Base-by-base conservation (phyloP, 139 green algal genomes). In the Haematococcus sp. region DNA sequence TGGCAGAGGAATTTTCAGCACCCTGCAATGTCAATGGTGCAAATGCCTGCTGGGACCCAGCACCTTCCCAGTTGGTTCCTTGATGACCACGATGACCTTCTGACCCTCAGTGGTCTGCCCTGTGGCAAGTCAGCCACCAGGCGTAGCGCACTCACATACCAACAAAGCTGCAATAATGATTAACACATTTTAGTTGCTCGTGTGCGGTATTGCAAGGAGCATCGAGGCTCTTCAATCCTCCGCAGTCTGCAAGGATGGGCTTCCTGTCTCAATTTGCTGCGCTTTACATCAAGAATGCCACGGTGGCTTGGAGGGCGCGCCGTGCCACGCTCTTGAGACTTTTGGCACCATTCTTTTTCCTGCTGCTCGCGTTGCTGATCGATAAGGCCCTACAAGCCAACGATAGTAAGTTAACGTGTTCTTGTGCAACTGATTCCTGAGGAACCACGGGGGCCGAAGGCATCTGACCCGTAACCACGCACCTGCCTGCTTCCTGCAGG, bases 291-390 rank as follows among this genome's bases (percentile, higher is more conserved):
- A 63, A 64, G 20, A 63, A 73, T 63, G 84, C 70, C 15, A 69
- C 91, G 33, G 79, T 91, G 2, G 84, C 88, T 5, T 93, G 83
- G 81, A 83, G 94, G 32, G 98, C 93, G 83, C 65, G 81, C n/a
- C 75, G 82, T 0, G 70, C 94, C 2, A 97, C 91, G 0, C 7
- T 87, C 0, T 78, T 97, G 20, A 86, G 94, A 11, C 40, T 94
- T 17, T 46, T 97, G 15, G 87, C 94, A 0, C 87, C 95, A 2
- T 87, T 92, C 68, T 85, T 97, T 40, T 97, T 97, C 85, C 85
- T 97, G 68, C 76, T 97, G 33, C 84, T 97, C 58, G 84, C 96
- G 22, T 88, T 88, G 34, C 64, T 95, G 0, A 86, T 91, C 2
- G 77, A 93, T 68, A 58, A 86, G n/a, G 87, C 88, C 0, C 30